Conservation (phyloP, 2,329 filamentous ascomycete species). For the Fusarium oligoseptatum region DNA sequence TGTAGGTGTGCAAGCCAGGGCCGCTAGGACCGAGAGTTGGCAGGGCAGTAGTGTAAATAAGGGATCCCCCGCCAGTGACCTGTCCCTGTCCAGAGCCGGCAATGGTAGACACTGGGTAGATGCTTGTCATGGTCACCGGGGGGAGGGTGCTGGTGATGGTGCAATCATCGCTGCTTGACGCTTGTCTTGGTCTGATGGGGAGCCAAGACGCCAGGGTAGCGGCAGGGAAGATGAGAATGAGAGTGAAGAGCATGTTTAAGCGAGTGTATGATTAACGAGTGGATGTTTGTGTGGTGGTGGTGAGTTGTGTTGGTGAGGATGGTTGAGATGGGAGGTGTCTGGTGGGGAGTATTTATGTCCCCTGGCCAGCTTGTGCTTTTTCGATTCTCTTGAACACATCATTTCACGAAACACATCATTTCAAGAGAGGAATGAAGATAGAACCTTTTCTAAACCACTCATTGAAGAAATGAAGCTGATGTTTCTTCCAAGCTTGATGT, state of each 20-base stretch:
- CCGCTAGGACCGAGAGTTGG: constrained; percentile 20
- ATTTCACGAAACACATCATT: not conserved
- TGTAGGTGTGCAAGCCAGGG: constrained; percentile 21
- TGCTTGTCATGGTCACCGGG: constrained; percentile 12
- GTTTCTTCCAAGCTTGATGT: not conserved
- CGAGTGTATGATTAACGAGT: constrained; percentile 12
- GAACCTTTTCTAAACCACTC: not conserved
- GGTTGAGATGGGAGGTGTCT: not conserved
- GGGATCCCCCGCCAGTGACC: not conserved
- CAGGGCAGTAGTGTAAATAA: constrained; percentile 10
- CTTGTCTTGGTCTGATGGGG: constrained; percentile 7
- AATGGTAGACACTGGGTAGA: constrained; percentile 12
- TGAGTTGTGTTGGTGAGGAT: not conserved
- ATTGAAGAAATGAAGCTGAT: not conserved
- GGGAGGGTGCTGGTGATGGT: constrained; percentile 15
- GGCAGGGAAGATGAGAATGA: constrained; percentile 20
- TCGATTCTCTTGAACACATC: not conserved
- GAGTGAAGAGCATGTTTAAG: constrained; percentile 24
- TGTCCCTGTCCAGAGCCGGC: not conserved
- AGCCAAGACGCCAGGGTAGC: constrained; percentile 19
- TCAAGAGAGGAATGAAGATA: not conserved
- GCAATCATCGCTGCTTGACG: constrained; percentile 5
- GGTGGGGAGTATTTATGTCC: not conserved
- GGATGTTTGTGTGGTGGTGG: not conserved
- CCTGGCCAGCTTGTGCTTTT: not conserved